Percentiles rank a stretch among this genome's conserved stretches.
Evolutionary conservation across 108 stramenopile genomes (phyloP).

Genomic region (Licmophora abbreviata): DNA sequence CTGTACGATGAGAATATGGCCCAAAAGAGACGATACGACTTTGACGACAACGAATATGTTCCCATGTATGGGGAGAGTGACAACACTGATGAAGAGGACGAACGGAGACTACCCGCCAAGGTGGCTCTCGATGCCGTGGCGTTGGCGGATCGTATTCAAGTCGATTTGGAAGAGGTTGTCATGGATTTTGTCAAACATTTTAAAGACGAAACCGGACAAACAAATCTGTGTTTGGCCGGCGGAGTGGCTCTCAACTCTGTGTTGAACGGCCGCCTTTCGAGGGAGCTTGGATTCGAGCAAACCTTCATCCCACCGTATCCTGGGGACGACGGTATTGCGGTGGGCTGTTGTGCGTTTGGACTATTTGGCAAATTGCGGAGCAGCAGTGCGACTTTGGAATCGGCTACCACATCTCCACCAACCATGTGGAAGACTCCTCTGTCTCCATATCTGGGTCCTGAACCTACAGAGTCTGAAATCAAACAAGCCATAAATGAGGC

Average conservation of each 20-base stretch:
- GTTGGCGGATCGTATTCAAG: constrained; percentile 68
- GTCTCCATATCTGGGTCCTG: constrained; percentile 71
- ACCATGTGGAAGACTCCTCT: constrained; percentile 54
- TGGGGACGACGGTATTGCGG: constrained; percentile 91
- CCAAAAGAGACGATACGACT: constrained; percentile 57
- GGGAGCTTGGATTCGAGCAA: constrained; percentile 76
- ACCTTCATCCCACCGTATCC: constrained; percentile 90
- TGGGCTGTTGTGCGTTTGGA: constrained; percentile 89
- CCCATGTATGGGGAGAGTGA: constrained; percentile 3
- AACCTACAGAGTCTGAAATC: constrained; percentile 41
- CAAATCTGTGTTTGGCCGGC: constrained; percentile 85
- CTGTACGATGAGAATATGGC: constrained; percentile 60
- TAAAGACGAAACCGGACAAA: constrained; percentile 69
- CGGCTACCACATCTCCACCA: constrained; percentile 8
- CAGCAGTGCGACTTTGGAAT: constrained; percentile 1
- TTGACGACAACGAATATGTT: constrained; percentile 55
- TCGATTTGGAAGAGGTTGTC: constrained; percentile 71
- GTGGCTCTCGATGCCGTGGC: constrained; percentile 79
- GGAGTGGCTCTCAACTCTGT: constrained; percentile 92
- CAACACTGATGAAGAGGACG: constrained; percentile 11
- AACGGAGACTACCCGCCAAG: constrained; percentile 51
- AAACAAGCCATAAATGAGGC: constrained; percentile 69
- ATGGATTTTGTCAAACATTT: constrained; percentile 82
- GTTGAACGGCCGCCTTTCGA: constrained; percentile 76
- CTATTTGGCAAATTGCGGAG: constrained; percentile 41